phyloP scores from a whole-genome alignment of 345 rosid species.

The Citrus cavaleriei region DNA sequence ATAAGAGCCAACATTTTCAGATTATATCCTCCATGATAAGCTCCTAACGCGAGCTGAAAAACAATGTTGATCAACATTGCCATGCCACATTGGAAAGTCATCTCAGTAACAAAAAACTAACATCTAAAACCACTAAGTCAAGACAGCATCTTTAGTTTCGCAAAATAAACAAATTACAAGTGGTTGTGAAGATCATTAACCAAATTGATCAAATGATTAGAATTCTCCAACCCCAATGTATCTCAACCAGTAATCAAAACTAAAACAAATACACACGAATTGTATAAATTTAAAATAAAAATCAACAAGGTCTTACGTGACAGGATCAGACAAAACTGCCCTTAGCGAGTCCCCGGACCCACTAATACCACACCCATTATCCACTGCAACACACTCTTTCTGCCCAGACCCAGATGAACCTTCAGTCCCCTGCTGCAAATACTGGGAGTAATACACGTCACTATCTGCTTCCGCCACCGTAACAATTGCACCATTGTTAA shows the following conservation, averaged over 20 bases:
- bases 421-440: constrained; percentile 39
- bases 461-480: constrained; percentile 51
- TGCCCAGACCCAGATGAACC: constrained; percentile 45
- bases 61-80: neutral
- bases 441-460: constrained; percentile 47
- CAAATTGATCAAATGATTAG: neutral
- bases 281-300: neutral
- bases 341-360: constrained; percentile 78
- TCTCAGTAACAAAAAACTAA: neutral
- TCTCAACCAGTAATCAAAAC: neutral
- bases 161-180: neutral
- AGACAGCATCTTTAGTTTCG: neutral
- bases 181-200: neutral
- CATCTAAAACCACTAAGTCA: neutral
- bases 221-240: neutral
- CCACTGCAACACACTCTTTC: constrained; percentile 48
- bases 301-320: constrained; percentile 49
- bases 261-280: neutral
- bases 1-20: neutral
- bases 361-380: constrained; percentile 57
- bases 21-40: neutral
- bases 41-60: neutral
- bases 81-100: neutral
- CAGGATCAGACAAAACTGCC: constrained; percentile 71
- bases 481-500: constrained; percentile 23